Base-by-base conservation (phyloP, 495 filamentous ascomycete genomes). In the Penicillium desertorum region DNA sequence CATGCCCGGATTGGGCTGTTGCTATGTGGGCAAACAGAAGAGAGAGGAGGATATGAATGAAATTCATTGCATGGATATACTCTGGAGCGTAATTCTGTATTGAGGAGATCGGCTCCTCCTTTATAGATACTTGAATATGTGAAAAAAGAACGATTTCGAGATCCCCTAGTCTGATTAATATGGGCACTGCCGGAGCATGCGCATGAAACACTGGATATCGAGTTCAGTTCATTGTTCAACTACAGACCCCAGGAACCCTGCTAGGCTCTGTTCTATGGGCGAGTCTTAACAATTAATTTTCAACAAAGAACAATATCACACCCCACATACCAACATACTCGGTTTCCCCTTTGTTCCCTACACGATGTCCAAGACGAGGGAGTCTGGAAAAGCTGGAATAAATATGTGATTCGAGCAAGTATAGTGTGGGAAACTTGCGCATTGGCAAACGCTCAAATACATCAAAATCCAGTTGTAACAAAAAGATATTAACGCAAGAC, bases 211-310 rank as follows among this genome's bases (percentile, higher is more conserved):
- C n/a, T 8, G 0, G 6, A 20, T n/a, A 14, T 14, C 48, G 20
- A 22, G 19, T n/a, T 20, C 4, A 46, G 14, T 36, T 54, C 52
- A 45, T 27, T 54, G 52, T 54, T 54, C 27, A 19, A 45, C 19
- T 27, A 19, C 14, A 37, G 29, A 20, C 20, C 30, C 19, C n/a
- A 14, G 30, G 10, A 20, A 19, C 7, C 45, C 1, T 32, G 14
- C 36, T 6, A 17, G 36, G 16, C 8, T 39, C 36, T 39, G 3
- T n/a, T 8, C n/a, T 37, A 6, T n/a, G 4, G 25, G 23, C 12
- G 19, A 19, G 10, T 11, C 1, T 14, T 2, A 54, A 46, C 42
- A 36, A 46, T 54, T 36, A 3, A 2, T 17, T 4, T 8, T 17
- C 4, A 34, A 54, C 41, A 54, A 54, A 54, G 51, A 54, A 19